Evolutionary conservation across 176 grass and related monocot genomes (phyloP), one percentile per base, ranked within the genome.

Genomic region (Tillandsia leiboldiana): DNA sequence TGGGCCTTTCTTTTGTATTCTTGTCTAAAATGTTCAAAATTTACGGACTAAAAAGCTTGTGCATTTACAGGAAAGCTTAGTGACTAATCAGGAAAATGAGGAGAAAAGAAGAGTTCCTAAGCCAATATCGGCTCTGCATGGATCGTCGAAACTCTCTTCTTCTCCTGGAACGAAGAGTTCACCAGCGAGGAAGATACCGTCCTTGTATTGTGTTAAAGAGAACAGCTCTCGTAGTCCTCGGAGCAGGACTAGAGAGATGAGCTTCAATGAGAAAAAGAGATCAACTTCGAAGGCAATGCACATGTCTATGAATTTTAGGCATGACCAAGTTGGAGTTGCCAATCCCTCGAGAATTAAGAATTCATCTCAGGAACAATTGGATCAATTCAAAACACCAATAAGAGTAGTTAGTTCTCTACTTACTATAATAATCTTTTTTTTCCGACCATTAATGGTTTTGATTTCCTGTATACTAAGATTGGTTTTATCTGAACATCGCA

Each of bases 1-100:
- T 51, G 69, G 51, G 48, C 58, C 57, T 8, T 73, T 26, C 51
- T 27, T 27, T 23, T 11, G 53, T 3, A n/a, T 20, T 42, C 50
- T 75, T 65, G 4, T 59, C 52, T 27, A 48, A 54, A 58, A 50
- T 68, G 18, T 33, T 75, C 12, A 64, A 6, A 27, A 56, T 20
- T 27, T 54, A 13, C 51, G 57, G 48, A 10, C 8, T 13, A 48
- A 8, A 48, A 24, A 72, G 17, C 26, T 63, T 0, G 5, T 3
- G 63, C 68, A 2, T 49, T 80, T 85, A 51, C 82, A 90, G 87
- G 91, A 96, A 71, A 85, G 79, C 63, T 78, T 67, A 24, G 58
- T 90, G 65, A 73, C 72, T 33, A 90, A 96, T 68, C 81, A 87
- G 70, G 73, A 51, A 51, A 72, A 5, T 28, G 86, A 78, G 73